Conservation (phyloP, 75 land plant species). For the Selaginella tamariscina region DNA sequence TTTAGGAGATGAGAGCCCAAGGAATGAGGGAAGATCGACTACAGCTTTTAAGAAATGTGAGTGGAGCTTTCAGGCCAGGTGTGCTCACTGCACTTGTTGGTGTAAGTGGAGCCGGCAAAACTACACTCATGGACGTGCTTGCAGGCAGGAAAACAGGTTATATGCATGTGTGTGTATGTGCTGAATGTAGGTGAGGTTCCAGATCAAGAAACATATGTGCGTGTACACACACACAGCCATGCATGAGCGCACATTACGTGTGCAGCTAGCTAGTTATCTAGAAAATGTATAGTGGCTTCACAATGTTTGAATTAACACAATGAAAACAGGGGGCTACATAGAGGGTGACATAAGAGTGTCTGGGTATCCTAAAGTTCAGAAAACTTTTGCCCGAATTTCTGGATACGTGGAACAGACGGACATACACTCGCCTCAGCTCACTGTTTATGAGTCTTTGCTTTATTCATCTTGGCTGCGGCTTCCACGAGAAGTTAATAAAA, state of each 20-base stretch:
- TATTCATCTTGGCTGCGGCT: slow-evolving; percentile 28
- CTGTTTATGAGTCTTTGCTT: slow-evolving; percentile 24
- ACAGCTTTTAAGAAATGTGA: background rate
- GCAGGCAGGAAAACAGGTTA: background rate
- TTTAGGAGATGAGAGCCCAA: background rate
- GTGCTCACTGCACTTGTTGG: background rate
- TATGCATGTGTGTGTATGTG: too few relatives aligned
- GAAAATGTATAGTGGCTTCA: too few relatives aligned
- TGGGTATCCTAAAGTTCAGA: slow-evolving; percentile 5
- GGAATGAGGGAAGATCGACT: background rate
- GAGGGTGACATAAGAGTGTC: slow-evolving; percentile 7
- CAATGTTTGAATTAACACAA: too few relatives aligned
- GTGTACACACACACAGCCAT: too few relatives aligned
- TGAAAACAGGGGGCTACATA: slow-evolving; percentile 10
- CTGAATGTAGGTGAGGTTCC: too few relatives aligned
- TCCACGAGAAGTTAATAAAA: slow-evolving; percentile 4
- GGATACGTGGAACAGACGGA: slow-evolving; percentile 12
- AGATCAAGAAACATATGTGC: too few relatives aligned
- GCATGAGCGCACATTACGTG: too few relatives aligned
- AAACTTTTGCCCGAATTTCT: slow-evolving; percentile 7
- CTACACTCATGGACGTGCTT: background rate
- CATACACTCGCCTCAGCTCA: slow-evolving; percentile 11
- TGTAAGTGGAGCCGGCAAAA: background rate
- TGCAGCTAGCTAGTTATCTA: too few relatives aligned
- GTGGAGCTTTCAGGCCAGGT: background rate